Conservation (phyloP, 805 yeast genomes). For the Wickerhamiella occidentalis region DNA sequence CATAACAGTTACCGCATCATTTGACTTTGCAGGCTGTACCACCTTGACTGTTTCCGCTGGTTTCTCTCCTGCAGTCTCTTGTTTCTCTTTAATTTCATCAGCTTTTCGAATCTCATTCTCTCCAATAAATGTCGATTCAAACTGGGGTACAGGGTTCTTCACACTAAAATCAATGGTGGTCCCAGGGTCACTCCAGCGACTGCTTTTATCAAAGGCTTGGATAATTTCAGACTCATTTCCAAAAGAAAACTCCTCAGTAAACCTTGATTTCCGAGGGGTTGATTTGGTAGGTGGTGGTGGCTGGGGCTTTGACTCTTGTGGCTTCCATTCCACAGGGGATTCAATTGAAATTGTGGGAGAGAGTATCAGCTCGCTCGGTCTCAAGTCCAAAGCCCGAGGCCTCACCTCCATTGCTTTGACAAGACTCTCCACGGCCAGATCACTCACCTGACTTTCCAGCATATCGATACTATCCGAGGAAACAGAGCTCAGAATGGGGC, state of each 20-base stretch:
- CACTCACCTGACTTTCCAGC: conserved; percentile 5
- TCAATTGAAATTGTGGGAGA: neutral
- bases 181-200: neutral
- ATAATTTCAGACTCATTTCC: neutral
- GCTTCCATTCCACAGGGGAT: neutral
- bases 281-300: neutral
- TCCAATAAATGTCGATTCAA: conserved; percentile 5
- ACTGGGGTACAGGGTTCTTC: neutral
- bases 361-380: neutral
- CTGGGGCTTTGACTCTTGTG: neutral
- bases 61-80: too few relatives aligned
- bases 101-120: neutral
- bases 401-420: neutral
- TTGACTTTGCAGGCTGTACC: too few relatives aligned
- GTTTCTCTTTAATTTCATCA: neutral
- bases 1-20: too few relatives aligned
- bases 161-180: neutral
- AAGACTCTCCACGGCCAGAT: neutral
- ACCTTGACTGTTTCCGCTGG: neutral
- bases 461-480: conserved; percentile 1
- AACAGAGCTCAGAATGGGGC: neutral
- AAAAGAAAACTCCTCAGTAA: neutral
- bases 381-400: neutral
- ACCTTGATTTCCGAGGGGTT: neutral
- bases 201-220: neutral